Evolutionary conservation across 2,329 filamentous ascomycete species (phyloP).

Genomic region (Macrophomina tecta): DNA sequence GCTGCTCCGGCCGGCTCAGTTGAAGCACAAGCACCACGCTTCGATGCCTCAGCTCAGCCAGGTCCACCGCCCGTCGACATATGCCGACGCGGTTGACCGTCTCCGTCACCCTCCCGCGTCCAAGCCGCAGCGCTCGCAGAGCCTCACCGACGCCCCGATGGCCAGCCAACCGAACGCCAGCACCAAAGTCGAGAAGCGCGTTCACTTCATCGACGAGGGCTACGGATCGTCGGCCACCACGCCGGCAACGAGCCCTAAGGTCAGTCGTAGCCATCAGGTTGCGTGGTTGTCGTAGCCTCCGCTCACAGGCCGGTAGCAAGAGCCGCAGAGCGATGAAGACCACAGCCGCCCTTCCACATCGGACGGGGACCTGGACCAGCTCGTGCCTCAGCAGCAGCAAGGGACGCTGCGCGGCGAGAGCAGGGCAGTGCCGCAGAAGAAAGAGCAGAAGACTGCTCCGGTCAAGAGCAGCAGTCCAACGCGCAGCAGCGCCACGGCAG

Average conservation of each 20-base stretch:
- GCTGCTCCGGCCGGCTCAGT: neutral
- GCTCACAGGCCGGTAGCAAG: conserved; percentile 24
- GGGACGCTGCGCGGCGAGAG: neutral
- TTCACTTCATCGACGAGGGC: conserved; percentile 27
- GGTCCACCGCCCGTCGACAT: conserved; percentile 7
- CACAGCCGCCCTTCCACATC: neutral
- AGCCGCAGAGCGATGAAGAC: conserved; percentile 9
- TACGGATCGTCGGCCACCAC: conserved; percentile 15
- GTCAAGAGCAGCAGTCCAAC: conserved; percentile 1
- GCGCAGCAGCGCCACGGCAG: neutral
- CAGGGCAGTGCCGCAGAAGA: neutral
- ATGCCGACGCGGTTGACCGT: conserved; percentile 14
- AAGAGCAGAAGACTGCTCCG: neutral
- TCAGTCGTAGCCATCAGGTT: conserved; percentile 10
- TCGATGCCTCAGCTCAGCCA: conserved; percentile 9
- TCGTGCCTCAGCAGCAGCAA: conserved; percentile 1
- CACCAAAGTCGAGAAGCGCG: conserved; percentile 15
- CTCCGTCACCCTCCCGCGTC: conserved; percentile 5
- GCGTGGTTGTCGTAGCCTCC: neutral
- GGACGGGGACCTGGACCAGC: conserved; percentile 1
- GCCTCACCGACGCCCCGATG: neutral
- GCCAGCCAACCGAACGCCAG: neutral
- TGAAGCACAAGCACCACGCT: conserved; percentile 13
- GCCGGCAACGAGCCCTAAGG: conserved; percentile 23
- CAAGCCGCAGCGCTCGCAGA: conserved; percentile 4